Evolutionary conservation across 2,329 filamentous ascomycete species (phyloP), one percentile per base, ranked within the genome.

Genomic region (Fusarium sp.): DNA sequence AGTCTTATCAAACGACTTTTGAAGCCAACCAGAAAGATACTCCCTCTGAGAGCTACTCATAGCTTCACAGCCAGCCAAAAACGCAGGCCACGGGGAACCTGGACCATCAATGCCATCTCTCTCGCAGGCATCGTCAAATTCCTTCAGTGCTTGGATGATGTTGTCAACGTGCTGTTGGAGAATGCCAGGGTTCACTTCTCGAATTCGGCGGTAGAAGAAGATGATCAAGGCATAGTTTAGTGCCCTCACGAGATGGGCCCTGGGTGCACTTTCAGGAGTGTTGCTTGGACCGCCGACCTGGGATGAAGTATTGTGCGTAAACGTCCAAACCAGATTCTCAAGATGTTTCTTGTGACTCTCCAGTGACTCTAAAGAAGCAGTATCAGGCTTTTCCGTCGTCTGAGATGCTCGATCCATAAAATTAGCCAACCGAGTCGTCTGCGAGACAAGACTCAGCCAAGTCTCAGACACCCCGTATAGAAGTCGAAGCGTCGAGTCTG

Each of bases 161-260:
- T 16, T 46, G 12, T 56, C 58, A 4, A 69, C 62, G 5, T 65
- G 62, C 17, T 61, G 35, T n/a, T 65, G 66, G n/a, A 69, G 66
- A 6, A 69, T 64, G 11, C 56, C 44, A 2, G 56, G 62, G 7
- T 69, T 64, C 2, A 65, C 49, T 22, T 69, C 40, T 10, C 27
- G 20, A n/a, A 69, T 42, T 3, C 66, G 66, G 5, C 66, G 66
- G 33, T 69, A 69, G 22, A 69, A 69, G 56, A 69, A 65, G 10
- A 69, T 69, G 33, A 69, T 42, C 7, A 69, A 33, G 12, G 66
- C 57, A 10, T 27, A 27, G 5, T 65, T 65, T 6, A 69, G 57
- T 4, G 66, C 66, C 9, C 44, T 38, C 6, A 62, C 62, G 10
- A 69, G 29, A n/a, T 36, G 35, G 2, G 20, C 36, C 7, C 66